Conservation (phyloP, 2,329 filamentous ascomycete species). For the Coniochaeta sp. region DNA sequence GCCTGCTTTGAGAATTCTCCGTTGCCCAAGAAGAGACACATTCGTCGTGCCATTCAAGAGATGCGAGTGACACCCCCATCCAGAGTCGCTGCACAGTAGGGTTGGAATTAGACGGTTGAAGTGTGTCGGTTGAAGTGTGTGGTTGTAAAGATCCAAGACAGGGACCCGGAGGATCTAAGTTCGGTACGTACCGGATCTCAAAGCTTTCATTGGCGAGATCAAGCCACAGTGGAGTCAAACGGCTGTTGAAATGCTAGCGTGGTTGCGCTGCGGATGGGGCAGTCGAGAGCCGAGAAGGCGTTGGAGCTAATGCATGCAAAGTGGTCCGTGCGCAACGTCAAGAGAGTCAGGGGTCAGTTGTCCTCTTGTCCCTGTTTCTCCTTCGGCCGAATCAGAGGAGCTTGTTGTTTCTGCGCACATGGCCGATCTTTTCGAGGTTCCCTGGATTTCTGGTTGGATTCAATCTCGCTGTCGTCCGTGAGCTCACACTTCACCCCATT, state of each 20-base stretch:
- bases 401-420: not conserved
- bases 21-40: not conserved
- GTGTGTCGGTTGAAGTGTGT: too few relatives aligned
- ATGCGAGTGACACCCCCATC: not conserved
- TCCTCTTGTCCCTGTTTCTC: not conserved
- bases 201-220: too few relatives aligned
- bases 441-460: not conserved
- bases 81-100: not conserved
- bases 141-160: not conserved
- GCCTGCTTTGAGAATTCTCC: constrained; percentile 1
- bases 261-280: not conserved
- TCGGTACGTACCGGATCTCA: not conserved
- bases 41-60: not conserved
- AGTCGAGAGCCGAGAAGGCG: not conserved
- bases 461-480: not conserved
- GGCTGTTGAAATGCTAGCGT: not conserved
- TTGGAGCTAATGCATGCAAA: not conserved
- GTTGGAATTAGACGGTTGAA: too few relatives aligned
- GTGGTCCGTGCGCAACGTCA: not conserved
- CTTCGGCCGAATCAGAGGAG: not conserved
- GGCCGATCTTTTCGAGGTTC: not conserved
- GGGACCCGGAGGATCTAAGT: not conserved
- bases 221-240: not conserved
- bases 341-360: not conserved
- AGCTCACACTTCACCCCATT: not conserved